Evolutionary conservation across 2,329 filamentous ascomycete species (phyloP).

Genomic region (Cephalotrichum gorgonifer): DNA sequence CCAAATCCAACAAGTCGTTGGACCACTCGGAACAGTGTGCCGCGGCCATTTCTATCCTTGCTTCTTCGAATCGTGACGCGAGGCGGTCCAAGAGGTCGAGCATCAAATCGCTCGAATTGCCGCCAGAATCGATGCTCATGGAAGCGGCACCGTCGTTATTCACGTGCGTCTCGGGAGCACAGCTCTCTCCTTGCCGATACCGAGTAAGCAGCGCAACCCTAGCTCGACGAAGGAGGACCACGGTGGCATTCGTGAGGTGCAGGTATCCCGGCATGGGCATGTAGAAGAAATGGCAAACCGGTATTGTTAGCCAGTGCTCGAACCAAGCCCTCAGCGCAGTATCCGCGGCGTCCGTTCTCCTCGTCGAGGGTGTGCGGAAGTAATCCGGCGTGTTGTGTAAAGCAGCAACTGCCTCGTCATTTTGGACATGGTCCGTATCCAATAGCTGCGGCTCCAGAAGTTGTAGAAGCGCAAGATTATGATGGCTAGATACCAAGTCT

Average conservation of each 20-base stretch:
- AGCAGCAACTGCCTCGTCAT: conserved; percentile 5
- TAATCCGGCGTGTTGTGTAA: conserved; percentile 7
- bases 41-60: conserved; percentile 8
- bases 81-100: conserved; percentile 7
- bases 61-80: conserved; percentile 8
- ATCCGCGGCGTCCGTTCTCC: conserved; percentile 6
- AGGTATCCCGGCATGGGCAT: conserved; percentile 8
- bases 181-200: conserved; percentile 4
- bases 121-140: neutral
- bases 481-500: conserved; percentile 8
- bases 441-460: conserved; percentile 8
- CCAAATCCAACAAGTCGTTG: conserved; percentile 7
- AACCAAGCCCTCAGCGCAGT: conserved; percentile 8
- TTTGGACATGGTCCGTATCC: conserved; percentile 1
- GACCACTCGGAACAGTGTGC: conserved; percentile 8
- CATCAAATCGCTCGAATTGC: conserved; percentile 8
- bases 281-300: conserved; percentile 4
- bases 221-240: conserved; percentile 7
- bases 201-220: conserved; percentile 6
- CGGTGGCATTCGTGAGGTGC: conserved; percentile 6
- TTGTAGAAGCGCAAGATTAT: conserved; percentile 7
- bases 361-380: conserved; percentile 4
- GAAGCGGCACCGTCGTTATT: neutral
- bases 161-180: conserved; percentile 1
- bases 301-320: conserved; percentile 9